Conservation (phyloP, 2,329 filamentous ascomycete species). For the Alternaria ventricosa region DNA sequence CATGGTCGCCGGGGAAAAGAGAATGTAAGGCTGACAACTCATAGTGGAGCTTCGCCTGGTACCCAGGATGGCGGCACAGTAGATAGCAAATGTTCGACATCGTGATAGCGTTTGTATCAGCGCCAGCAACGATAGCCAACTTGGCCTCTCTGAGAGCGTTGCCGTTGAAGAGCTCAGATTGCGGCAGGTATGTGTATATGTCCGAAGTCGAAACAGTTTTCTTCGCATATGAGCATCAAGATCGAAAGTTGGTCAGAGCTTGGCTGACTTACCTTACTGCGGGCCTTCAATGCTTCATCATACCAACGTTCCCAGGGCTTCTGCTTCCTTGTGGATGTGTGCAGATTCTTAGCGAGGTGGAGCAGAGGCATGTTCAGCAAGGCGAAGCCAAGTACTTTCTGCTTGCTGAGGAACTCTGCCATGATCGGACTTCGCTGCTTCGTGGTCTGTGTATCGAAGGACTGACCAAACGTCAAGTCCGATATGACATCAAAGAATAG, state of each 20-base stretch:
- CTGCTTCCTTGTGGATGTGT: background rate
- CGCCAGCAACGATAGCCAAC: conserved; percentile 49
- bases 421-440: background rate
- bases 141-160: conserved; percentile 16
- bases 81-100: conserved; percentile 60
- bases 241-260: background rate
- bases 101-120: conserved; percentile 58
- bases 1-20: conserved; percentile 6
- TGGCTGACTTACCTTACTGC: conserved; percentile 7
- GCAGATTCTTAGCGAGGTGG: conserved; percentile 1
- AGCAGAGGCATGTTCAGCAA: background rate
- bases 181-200: conserved; percentile 19
- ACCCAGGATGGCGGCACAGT: conserved; percentile 52
- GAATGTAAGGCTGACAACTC: conserved; percentile 12
- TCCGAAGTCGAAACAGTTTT: conserved; percentile 10
- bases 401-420: background rate
- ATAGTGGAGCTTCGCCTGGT: conserved; percentile 17
- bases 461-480: background rate
- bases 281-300: conserved; percentile 7
- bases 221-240: conserved; percentile 5
- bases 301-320: conserved; percentile 18
- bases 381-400: background rate
- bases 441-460: background rate
- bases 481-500: background rate
- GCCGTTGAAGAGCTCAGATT: conserved; percentile 8